Base-by-base conservation (phyloP, 2,329 filamentous ascomycete species). In the Cladosporium sp. region DNA sequence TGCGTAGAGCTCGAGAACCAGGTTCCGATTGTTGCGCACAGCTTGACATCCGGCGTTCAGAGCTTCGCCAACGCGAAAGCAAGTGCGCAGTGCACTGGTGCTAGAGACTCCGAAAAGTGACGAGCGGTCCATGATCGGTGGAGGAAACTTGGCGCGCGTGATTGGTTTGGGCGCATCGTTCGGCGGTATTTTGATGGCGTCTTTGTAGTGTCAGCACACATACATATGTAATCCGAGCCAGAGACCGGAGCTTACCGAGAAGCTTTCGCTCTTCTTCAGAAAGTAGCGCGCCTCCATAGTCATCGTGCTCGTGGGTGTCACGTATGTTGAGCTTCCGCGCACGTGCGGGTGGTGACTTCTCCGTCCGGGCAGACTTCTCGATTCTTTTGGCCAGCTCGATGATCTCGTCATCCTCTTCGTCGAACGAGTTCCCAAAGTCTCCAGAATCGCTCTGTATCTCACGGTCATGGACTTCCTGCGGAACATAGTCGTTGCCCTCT, bases 31-130 rank as follows among this genome's bases (percentile, higher is more conserved):
- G 18, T 79, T 79, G 56, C 87, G 77, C 2, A 76, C 76, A 14
- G 80, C 79, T 60, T 79, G 79, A 59, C 74, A 77, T 39, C 83
- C 83, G 56, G 80, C 79, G 58, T 81, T 83, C 57, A 86, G 73
- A 65, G 89, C 83, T 71, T 90, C 87, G 3, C 84, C 85, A 26
- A 89, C 80, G 28, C 87, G 83, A 69, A 91, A 91, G 72, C 88
- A 90, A 0, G 84, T 87, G 13, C 85, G 82, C 14, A 89, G 77
- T 7, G 83, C 66, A 0, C 72, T 76, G 11, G 77, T 73, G 1
- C 82, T 77, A 0, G 83, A 83, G 2, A 87, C 70, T 10, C 86
- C 86, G 16, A 82, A 76, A 5, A 89, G 78, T 2, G 81, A 81
- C 25, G 85, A 86, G 36, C 84, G 80, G 70, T 87, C 83, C 2